Evolutionary conservation across 139 green algal genomes (phyloP).

Genomic region (Chlorella sp.): DNA sequence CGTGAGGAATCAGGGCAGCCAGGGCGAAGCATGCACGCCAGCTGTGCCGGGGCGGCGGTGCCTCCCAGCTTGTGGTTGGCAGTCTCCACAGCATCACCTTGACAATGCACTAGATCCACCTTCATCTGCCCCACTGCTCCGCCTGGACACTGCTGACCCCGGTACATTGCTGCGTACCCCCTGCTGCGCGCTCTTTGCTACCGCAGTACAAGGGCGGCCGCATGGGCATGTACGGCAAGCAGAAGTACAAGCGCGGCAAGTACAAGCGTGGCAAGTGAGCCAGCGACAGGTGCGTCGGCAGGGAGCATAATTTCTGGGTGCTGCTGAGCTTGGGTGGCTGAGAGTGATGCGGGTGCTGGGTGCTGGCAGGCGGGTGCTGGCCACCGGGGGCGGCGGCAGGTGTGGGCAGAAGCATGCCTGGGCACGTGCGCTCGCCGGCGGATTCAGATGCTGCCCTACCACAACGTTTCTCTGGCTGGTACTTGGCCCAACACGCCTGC

Average conservation of each 20-base stretch:
- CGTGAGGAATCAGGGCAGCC: too few relatives aligned
- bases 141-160: background rate
- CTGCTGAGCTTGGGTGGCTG: background rate
- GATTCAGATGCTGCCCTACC: too few relatives aligned
- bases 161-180: background rate
- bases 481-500: too few relatives aligned
- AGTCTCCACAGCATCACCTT: too few relatives aligned
- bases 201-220: slow-evolving; percentile 27
- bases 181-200: background rate
- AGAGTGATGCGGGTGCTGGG: too few relatives aligned
- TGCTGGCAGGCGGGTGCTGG: background rate
- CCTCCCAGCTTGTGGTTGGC: too few relatives aligned
- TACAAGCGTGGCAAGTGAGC: slow-evolving; percentile 11
- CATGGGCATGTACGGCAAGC: slow-evolving; percentile 1
- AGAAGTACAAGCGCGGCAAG: slow-evolving; percentile 35
- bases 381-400: background rate
- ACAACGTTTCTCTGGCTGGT: too few relatives aligned
- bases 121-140: background rate
- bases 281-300: background rate
- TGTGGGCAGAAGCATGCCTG: background rate
- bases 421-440: background rate
- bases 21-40: too few relatives aligned
- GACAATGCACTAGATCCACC: too few relatives aligned
- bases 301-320: background rate
- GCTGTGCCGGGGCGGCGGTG: too few relatives aligned